Evolutionary conservation across 2,329 filamentous ascomycete species (phyloP).

Genomic region (Sporothrix curviconia): DNA sequence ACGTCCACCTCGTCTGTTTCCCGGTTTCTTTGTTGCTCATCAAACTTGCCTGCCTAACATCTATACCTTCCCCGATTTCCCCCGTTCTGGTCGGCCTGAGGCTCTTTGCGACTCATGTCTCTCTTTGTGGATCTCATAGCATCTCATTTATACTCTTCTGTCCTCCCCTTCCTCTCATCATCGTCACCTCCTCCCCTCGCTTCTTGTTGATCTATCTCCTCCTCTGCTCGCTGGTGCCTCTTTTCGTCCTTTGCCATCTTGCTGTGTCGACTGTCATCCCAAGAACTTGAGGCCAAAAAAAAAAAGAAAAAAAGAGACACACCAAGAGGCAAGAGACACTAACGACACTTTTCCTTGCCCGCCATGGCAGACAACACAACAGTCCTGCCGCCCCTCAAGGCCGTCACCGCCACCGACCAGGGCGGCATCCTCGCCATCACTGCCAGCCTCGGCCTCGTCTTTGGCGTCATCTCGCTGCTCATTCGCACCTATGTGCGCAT

Average conservation of each 20-base stretch:
- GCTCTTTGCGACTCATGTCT: too few relatives aligned
- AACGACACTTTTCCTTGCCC: too few relatives aligned
- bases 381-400: constrained; percentile 28
- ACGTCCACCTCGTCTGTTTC: too few relatives aligned
- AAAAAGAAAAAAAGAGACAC: neutral
- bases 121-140: too few relatives aligned
- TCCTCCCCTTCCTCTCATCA: too few relatives aligned
- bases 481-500: constrained; percentile 34
- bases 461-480: constrained; percentile 32
- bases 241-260: neutral
- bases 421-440: constrained; percentile 35
- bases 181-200: neutral
- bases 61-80: too few relatives aligned
- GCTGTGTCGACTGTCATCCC: too few relatives aligned
- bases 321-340: neutral
- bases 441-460: constrained; percentile 31
- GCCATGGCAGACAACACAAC: constrained; percentile 16
- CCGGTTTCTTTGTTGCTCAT: too few relatives aligned
- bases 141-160: too few relatives aligned
- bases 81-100: too few relatives aligned
- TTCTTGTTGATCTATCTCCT: neutral
- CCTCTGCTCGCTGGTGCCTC: neutral
- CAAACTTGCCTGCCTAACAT: too few relatives aligned
- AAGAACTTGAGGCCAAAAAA: too few relatives aligned
- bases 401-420: constrained; percentile 32